Conservation (phyloP, 441 rosid genomes). For the Croton setiger region DNA sequence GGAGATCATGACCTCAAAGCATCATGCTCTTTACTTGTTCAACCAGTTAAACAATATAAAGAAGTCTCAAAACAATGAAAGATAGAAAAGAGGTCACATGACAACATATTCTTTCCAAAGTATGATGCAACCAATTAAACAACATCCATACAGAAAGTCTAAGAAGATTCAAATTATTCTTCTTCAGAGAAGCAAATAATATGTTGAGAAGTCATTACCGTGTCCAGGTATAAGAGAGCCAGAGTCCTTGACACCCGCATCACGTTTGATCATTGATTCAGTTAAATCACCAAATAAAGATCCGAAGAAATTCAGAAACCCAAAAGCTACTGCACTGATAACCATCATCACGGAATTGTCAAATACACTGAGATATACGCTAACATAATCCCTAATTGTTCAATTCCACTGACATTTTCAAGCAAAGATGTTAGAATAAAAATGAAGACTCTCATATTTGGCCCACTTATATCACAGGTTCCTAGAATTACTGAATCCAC, state of each 20-base stretch:
- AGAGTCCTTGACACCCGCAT: conserved; percentile 96
- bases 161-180: background rate
- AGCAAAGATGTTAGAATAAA: background rate
- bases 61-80: background rate
- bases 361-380: conserved; percentile 4
- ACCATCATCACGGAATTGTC: conserved; percentile 24
- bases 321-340: conserved; percentile 79
- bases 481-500: background rate
- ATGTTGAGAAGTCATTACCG: conserved; percentile 43
- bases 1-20: background rate
- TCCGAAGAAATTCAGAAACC: conserved; percentile 82
- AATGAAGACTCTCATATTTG: background rate
- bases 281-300: conserved; percentile 94
- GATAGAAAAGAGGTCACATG: background rate
- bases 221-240: conserved; percentile 97
- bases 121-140: background rate
- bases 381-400: background rate
- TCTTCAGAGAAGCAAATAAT: conserved; percentile 2
- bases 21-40: background rate
- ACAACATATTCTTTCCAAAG: background rate
- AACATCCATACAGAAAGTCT: background rate
- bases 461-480: background rate
- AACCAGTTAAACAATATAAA: background rate
- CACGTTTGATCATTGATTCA: conserved; percentile 96
- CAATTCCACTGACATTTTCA: background rate